Conservation (phyloP, 179 eudicot genomes). For the Beta lomatogona region DNA sequence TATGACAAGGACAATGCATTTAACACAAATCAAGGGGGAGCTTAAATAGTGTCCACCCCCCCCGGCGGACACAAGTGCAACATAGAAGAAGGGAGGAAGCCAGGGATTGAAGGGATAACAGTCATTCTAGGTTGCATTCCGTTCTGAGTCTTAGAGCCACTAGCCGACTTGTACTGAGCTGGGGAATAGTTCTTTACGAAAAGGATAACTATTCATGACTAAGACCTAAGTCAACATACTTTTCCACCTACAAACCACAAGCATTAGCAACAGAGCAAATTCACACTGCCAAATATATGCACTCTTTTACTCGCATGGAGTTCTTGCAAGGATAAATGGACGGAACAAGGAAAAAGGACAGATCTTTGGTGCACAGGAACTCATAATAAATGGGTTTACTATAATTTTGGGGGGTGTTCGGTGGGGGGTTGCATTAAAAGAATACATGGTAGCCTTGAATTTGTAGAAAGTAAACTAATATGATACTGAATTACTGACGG, state of each 20-base stretch:
- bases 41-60: no score
- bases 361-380: neutral
- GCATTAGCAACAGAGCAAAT: neutral
- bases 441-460: neutral
- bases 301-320: neutral
- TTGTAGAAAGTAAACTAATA: neutral
- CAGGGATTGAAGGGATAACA: no score
- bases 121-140: no score
- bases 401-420: neutral
- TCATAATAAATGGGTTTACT: no score
- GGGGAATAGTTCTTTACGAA: neutral
- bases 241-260: neutral
- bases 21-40: no score
- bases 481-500: neutral
- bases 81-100: no score
- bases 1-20: no score
- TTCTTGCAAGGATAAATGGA: neutral
- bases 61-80: no score
- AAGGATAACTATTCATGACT: neutral
- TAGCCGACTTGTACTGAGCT: neutral
- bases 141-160: neutral
- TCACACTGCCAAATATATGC: neutral
- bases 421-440: neutral
- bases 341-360: neutral
- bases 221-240: neutral